Evolutionary conservation across 1,284 basidiomycete genomes (phyloP), one percentile per base, ranked within the genome.

Genomic region (Cystobasidiaceae sp.): DNA sequence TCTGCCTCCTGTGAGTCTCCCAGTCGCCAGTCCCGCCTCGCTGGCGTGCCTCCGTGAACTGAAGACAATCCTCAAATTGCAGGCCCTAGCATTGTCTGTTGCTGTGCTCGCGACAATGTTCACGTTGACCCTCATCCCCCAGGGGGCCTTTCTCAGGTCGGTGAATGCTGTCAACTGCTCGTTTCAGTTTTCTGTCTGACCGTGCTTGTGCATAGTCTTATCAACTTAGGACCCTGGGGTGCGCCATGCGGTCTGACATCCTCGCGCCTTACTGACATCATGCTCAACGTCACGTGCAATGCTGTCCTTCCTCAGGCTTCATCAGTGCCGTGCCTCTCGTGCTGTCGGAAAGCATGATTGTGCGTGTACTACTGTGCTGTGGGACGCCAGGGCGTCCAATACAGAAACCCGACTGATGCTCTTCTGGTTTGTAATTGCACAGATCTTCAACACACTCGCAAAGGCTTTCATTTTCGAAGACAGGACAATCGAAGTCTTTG

Each of bases 381-480:
- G 4, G 30, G 23, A 7, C 23, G 6, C 45, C 21, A 2, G 19
- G 15, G n/a, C 45, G 13, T 23, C 45, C 19, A 8, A 32, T 7
- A 6, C 37, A 7, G 11, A 11, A 7, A 19, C 19, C 60, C 32
- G 27, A 52, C 48, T 21, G 50, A 17, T 4, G 6, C 37, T 4
- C 15, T 2, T 19, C 41, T 27, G n/a, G n/a, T n/a, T n/a, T n/a
- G n/a, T n/a, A n/a, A n/a, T n/a, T n/a, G n/a, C n/a, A 6, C 61
- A 64, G 61, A 43, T 64, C 25, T 64, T 64, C 43, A 51, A 64
- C 55, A 55, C 51, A 2, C 34, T 64, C 1, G 45, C 61, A 17
- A 64, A 64, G 41, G 61, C 61, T 11, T 64, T 55, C 51, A 64
- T 64, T 44, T 52, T 64, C 39, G 61, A 64, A 23, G 52, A 46